Evolutionary conservation across 352 stramenopile genomes (phyloP), one percentile per base, ranked within the genome.

Genomic region (Phytophthora megakarya): DNA sequence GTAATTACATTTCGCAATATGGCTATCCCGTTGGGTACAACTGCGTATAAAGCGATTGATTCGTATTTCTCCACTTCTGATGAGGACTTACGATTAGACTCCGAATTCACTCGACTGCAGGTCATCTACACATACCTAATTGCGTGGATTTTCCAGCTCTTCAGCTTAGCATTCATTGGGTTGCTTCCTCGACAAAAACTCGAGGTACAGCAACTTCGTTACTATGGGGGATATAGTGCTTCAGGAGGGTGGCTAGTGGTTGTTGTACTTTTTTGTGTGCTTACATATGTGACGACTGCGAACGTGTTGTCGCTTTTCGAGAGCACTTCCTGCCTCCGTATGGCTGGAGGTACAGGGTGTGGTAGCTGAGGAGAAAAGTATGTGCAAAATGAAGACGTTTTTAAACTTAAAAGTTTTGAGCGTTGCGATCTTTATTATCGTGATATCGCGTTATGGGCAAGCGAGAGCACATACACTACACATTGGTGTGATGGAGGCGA

Each of bases 1-100:
- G 70, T 88, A 49, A 81, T 80, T 40, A 84, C 77, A 10, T 88
- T 88, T 57, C 73, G 82, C 37, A 87, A 86, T 60, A 75, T 88
- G 53, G 79, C 77, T 3, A 80, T 86, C 10, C 74, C 78, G 15
- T 58, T 88, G 15, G 73, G 68, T 9, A 66, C 64, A 2, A 75
- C 68, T 11, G 60, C 64, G 9, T 80, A 72, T 51, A 87, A 86
- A 65, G 67, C 62, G 6, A 64, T 86, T 16, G 56, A 73, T 48
- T 73, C 70, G 40, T 68, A 76, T 47, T 84, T 87, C 30, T 50
- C 77, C 0, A 54, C 86, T 32, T 59, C 74, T 19, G 43, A 75
- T 42, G 60, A 76, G 9, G 65, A 66, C 23, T 21, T 69, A 11
- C 35, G 54, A 46, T 32, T 1, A 1, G 76, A 86, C 56, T 61